Evolutionary conservation across 2,329 filamentous ascomycete genomes (phyloP), one percentile per base, ranked within the genome.

Genomic region (Colletotrichum agaves): DNA sequence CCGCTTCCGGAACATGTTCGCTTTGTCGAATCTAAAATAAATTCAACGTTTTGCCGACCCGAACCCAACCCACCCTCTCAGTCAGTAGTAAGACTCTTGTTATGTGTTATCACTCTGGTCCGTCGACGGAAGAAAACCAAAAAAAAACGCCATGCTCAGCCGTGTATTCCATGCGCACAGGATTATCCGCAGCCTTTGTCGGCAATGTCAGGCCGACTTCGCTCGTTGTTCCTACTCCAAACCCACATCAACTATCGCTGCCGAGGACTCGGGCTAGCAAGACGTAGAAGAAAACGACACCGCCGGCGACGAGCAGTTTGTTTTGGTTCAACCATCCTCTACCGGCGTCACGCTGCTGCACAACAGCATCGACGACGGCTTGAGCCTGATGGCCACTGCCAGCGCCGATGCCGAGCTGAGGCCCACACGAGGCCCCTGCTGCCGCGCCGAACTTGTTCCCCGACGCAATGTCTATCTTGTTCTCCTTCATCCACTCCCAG

Each of bases 401-500:
- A 84, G 88, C 63, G 78, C 74, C 75, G 79, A 91, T 84, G 78
- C 93, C 81, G 58, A 86, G 82, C 75, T 84, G 84, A 58, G 81
- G 85, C 13, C 81, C 83, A 75, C 85, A 86, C 1, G 82, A 83
- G 11, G 80, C 76, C 5, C 66, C 71, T 43, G 73, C 74, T 61
- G 79, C 80, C 3, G 82, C 78, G 60, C 88, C 83, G 3, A 84
- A 85, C n/a, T 88, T 82, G 69, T 87, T 86, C 1, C 96, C 96
- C 0, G 93, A 97, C 10, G 83, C 82, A 5, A 87, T 81, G 78
- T 99, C 93, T 72, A 99, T 89, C 71, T 89, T 88, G 75, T 93
- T 89, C 75, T 93, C 89, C 76, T 89, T 89, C 85, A 99, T 97
- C 93, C 93, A 98, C 74, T 89, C 89, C 90, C 91, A 93, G 77